Percentiles rank a stretch among this genome's conserved stretches.
These are phyloP conservation scores for Aspergillus steynii DNA, from an alignment of 495 filamentous ascomycete genomes.

Conservation along the genomic window DNA sequence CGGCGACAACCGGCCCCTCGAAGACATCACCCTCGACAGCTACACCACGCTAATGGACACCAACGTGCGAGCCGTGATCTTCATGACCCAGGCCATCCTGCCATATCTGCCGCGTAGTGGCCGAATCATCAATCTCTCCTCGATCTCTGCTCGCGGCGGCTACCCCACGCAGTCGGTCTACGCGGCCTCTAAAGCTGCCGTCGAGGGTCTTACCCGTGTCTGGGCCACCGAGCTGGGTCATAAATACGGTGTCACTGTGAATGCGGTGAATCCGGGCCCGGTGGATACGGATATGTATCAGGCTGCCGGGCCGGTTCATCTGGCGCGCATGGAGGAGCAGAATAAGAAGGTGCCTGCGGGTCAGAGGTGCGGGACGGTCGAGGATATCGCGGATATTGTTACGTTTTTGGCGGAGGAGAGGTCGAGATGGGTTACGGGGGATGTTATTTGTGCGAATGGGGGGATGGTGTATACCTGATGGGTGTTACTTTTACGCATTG, in stretches of 20 bases:
- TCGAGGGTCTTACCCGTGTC: conserved; percentile 30
- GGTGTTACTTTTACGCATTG: not conserved
- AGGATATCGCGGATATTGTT: conserved; percentile 51
- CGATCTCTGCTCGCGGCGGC: conserved; percentile 35
- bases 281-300: conserved; percentile 40
- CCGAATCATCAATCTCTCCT: conserved; percentile 48
- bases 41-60: conserved; percentile 24
- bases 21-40: conserved; percentile 18
- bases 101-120: conserved; percentile 35
- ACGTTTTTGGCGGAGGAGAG: conserved; percentile 48
- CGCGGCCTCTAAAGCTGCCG: conserved; percentile 34
- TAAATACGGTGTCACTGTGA: conserved; percentile 36
- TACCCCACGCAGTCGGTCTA: conserved; percentile 27
- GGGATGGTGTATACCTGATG: conserved; percentile 29
- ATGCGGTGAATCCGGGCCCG: conserved; percentile 37
- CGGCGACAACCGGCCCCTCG: conserved; percentile 17
- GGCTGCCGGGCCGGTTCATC: conserved; percentile 17
- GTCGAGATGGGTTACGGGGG: conserved; percentile 52
- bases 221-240: conserved; percentile 37
- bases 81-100: conserved; percentile 39
- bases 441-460: conserved; percentile 48
- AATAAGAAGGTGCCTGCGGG: conserved; percentile 30
- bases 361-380: conserved; percentile 28
- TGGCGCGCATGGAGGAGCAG: conserved; percentile 23
- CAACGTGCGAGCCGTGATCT: conserved; percentile 38